Conservation (phyloP, 2,329 filamentous ascomycete species). For the Drechslera avenae region DNA sequence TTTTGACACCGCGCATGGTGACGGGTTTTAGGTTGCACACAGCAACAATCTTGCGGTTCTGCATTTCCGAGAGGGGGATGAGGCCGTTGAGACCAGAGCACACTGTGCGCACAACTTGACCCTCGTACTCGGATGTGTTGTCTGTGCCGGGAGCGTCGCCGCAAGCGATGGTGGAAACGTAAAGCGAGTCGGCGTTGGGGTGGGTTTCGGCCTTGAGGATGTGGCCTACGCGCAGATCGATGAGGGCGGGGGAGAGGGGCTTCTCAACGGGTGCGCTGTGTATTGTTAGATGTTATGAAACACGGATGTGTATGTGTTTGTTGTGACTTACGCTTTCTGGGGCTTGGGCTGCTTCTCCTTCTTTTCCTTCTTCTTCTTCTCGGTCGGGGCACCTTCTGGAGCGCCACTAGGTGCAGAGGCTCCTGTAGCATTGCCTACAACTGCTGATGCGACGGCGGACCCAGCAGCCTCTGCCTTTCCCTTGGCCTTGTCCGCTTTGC, state of each 20-base stretch:
- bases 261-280: conserved; percentile 65
- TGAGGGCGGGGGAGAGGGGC: conserved; percentile 80
- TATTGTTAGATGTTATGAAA: conserved; percentile 18
- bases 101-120: conserved; percentile 89
- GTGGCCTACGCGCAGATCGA: conserved; percentile 95
- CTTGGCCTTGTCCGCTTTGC: conserved; percentile 54
- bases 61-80: conserved; percentile 93
- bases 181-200: conserved; percentile 95
- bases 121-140: conserved; percentile 89
- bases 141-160: conserved; percentile 85
- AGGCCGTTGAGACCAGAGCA: conserved; percentile 96
- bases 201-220: conserved; percentile 96
- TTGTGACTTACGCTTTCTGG: conserved; percentile 52
- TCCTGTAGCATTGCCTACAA: conserved; percentile 47
- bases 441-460: conserved; percentile 56
- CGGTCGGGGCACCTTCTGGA: conserved; percentile 51
- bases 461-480: conserved; percentile 61
- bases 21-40: conserved; percentile 99
- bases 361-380: conserved; percentile 78
- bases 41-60: conserved; percentile 90
- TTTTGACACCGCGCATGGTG: conserved; percentile 93
- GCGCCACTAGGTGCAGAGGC: conserved; percentile 28
- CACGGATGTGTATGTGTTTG: not conserved
- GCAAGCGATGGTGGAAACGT: conserved; percentile 92
- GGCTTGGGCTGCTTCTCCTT: conserved; percentile 85